Percentiles rank a stretch among this genome's conserved stretches.
Conservation (phyloP, 495 filamentous ascomycete genomes). For the Aspergillus egyptiacus region DNA sequence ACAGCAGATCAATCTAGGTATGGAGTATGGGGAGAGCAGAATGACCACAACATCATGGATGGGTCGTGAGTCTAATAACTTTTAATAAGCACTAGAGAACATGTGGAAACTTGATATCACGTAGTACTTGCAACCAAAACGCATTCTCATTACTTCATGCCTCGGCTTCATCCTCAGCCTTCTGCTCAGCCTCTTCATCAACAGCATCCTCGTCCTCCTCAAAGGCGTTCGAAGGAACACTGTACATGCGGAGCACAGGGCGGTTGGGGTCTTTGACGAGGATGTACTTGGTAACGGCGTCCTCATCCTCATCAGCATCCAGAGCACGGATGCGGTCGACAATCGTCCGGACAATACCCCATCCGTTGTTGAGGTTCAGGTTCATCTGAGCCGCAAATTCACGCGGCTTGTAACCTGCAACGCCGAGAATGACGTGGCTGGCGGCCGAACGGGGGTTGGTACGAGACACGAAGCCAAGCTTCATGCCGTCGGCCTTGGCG, state of each 20-base stretch:
- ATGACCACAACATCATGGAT: not conserved
- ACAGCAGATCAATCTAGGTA: no score
- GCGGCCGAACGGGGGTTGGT: constrained; percentile 83
- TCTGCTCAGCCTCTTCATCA: constrained; percentile 41
- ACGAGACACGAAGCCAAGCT: constrained; percentile 97
- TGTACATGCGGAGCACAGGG: constrained; percentile 83
- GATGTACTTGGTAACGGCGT: constrained; percentile 58
- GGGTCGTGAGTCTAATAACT: not conserved
- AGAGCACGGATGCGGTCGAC: constrained; percentile 68
- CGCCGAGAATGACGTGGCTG: constrained; percentile 89
- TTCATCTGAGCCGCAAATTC: constrained; percentile 99
- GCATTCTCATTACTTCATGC: constrained; percentile 23
- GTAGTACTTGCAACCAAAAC: constrained; percentile 2
- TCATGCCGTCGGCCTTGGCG: constrained; percentile 93
- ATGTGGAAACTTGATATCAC: not conserved
- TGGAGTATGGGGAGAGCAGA: not conserved
- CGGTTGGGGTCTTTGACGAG: constrained; percentile 91
- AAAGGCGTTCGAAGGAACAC: constrained; percentile 80
- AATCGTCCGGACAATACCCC: constrained; percentile 97
- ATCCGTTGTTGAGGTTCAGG: constrained; percentile 89
- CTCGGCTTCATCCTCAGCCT: constrained; percentile 31
- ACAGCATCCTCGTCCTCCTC: constrained; percentile 62
- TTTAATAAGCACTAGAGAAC: not conserved
- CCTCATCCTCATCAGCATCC: constrained; percentile 66
- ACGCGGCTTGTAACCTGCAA: constrained; percentile 91